Evolutionary conservation across 257 asterid genomes (phyloP).

Genomic region (Solanum clarkiae): DNA sequence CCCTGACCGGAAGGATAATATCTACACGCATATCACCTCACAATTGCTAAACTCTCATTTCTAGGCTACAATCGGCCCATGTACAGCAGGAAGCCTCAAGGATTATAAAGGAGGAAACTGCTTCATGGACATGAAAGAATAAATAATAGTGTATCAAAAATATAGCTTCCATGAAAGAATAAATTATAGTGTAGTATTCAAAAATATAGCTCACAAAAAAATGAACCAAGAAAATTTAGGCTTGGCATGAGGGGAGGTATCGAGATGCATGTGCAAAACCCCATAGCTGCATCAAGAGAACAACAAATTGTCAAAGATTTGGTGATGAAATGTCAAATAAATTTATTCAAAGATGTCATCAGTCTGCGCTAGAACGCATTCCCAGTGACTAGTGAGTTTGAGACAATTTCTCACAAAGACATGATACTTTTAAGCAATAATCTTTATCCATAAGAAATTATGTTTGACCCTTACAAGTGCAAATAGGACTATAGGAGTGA

Average conservation of each 20-base stretch:
- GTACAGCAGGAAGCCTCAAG: neutral
- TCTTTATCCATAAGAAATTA: neutral
- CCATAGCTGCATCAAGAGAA: slow-evolving; percentile 69
- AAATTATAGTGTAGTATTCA: slow-evolving; percentile 5
- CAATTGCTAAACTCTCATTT: neutral
- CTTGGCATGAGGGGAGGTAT: slow-evolving; percentile 26
- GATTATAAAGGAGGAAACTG: neutral
- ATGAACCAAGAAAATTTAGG: neutral
- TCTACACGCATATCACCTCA: neutral
- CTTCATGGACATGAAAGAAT: slow-evolving; percentile 7
- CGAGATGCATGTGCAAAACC: slow-evolving; percentile 76
- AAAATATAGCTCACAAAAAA: neutral
- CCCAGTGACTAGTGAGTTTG: neutral
- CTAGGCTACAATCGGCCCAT: neutral
- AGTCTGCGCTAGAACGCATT: neutral
- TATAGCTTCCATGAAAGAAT: slow-evolving; percentile 1
- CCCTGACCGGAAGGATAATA: neutral
- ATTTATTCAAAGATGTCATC: neutral
- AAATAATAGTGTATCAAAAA: slow-evolving; percentile 4
- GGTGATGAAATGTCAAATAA: neutral
- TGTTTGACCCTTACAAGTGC: neutral
- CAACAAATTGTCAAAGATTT: neutral
- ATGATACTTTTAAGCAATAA: neutral
- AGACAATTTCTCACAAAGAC: neutral
- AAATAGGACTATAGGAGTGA: neutral